These are phyloP conservation scores for Penicillium sp. DNA, from an alignment of 2,329 filamentous ascomycete genomes.

Conservation along the genomic window DNA sequence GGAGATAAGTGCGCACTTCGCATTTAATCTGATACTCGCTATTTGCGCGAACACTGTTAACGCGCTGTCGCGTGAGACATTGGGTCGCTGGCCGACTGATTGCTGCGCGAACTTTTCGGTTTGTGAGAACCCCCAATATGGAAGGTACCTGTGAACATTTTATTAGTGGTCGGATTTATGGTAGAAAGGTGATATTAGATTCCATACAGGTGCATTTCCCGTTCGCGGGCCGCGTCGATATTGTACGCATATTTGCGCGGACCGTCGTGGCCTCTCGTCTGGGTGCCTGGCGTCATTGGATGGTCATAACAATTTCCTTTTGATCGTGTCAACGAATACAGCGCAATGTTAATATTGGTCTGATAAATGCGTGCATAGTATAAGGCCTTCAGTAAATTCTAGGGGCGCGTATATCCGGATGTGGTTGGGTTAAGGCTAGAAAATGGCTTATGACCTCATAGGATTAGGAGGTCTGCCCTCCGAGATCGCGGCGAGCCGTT, in stretches of 20 bases:
- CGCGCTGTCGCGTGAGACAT: constrained; percentile 21
- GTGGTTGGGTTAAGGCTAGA: neutral
- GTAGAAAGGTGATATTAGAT: too few relatives aligned
- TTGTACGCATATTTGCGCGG: constrained; percentile 23
- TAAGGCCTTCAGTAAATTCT: too few relatives aligned
- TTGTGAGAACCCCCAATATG: constrained; percentile 20
- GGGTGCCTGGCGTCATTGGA: neutral
- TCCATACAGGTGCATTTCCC: constrained; percentile 22
- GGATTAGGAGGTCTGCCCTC: too few relatives aligned
- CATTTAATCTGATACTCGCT: constrained; percentile 23
- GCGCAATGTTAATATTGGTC: neutral
- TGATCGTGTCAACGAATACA: neutral
- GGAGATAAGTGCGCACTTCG: constrained; percentile 26
- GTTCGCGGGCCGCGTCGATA: constrained; percentile 19
- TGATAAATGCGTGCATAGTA: neutral
- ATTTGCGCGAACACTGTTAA: constrained; percentile 31
- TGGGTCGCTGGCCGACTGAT: constrained; percentile 11
- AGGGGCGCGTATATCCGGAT: neutral
- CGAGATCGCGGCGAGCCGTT: too few relatives aligned
- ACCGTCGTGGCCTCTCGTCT: neutral
- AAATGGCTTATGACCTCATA: neutral
- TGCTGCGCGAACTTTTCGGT: constrained; percentile 20
- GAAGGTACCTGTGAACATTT: constrained; percentile 12
- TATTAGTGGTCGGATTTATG: too few relatives aligned
- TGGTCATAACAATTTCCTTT: neutral